Conservation (phyloP, 2,329 filamentous ascomycete species). For the Sclerotinia sclerotiorum region DNA sequence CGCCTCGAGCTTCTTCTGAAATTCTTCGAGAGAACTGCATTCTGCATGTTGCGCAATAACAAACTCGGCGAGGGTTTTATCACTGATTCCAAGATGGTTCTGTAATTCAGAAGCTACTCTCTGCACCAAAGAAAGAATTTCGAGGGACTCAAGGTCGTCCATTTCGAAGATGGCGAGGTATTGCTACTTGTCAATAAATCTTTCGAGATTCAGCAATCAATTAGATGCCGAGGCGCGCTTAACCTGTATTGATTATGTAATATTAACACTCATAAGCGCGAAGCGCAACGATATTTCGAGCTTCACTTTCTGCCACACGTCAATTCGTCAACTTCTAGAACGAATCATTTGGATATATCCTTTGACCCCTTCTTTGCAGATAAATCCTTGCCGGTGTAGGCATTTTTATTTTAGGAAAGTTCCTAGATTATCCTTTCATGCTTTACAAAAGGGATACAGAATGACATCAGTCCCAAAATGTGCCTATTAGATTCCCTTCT, state of each 20-base stretch:
- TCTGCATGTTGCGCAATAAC: slow-evolving; percentile 86
- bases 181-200: slow-evolving; percentile 16
- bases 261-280: neutral
- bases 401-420: neutral
- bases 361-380: neutral
- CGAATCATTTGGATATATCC: neutral
- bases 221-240: slow-evolving; percentile 9
- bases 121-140: slow-evolving; percentile 89
- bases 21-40: slow-evolving; percentile 68
- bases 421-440: neutral
- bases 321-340: neutral
- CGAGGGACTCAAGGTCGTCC: slow-evolving; percentile 78
- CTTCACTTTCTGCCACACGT: neutral
- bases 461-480: neutral
- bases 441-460: neutral
- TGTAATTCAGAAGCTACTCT: slow-evolving; percentile 93
- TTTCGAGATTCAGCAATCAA: slow-evolving; percentile 5
- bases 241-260: neutral
- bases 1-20: slow-evolving; percentile 71
- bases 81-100: slow-evolving; percentile 87
- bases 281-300: neutral
- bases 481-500: neutral
- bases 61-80: slow-evolving; percentile 96
- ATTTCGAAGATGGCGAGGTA: slow-evolving; percentile 29
- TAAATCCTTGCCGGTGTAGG: too few relatives aligned